phyloP scores from a whole-genome alignment of 1,139 yeast species.

The Candida sp. region DNA sequence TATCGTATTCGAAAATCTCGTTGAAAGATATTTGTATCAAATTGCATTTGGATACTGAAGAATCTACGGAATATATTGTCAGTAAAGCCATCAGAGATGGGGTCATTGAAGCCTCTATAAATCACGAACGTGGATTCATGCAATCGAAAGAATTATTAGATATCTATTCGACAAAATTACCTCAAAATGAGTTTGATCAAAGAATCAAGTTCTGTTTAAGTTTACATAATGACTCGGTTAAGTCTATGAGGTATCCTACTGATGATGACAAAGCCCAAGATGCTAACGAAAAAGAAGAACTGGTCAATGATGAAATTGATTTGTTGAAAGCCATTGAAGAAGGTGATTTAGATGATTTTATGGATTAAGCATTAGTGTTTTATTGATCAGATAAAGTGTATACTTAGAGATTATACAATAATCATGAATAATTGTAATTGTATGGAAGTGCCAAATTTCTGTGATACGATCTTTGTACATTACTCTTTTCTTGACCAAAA shows the following conservation, averaged over 20 bases:
- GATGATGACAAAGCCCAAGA: slow-evolving; percentile 36
- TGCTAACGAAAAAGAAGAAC: slow-evolving; percentile 23
- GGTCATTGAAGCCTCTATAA: slow-evolving; percentile 92
- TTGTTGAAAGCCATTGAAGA: slow-evolving; percentile 47
- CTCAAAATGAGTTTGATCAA: slow-evolving; percentile 87
- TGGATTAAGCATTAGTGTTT: slow-evolving; percentile 26
- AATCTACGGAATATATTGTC: slow-evolving; percentile 94
- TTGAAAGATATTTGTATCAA: slow-evolving; percentile 88
- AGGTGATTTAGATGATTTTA: slow-evolving; percentile 48
- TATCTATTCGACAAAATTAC: slow-evolving; percentile 82
- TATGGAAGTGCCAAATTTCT: no score
- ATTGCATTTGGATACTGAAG: slow-evolving; percentile 89
- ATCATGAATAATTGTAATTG: background rate
- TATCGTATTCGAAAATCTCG: slow-evolving; percentile 88
- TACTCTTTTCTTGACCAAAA: no score
- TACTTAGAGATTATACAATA: background rate
- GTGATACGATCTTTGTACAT: no score
- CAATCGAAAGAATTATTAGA: slow-evolving; percentile 85
- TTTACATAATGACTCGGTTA: slow-evolving; percentile 88
- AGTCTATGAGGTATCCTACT: slow-evolving; percentile 90
- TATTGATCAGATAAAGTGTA: no score
- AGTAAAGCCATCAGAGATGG: slow-evolving; percentile 97
- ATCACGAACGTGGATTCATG: slow-evolving; percentile 90
- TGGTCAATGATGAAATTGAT: slow-evolving; percentile 42
- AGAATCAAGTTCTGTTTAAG: slow-evolving; percentile 91